Base-by-base conservation (phyloP, 169 alveolate genomes). In the Haemoproteus tartakovskyi region DNA sequence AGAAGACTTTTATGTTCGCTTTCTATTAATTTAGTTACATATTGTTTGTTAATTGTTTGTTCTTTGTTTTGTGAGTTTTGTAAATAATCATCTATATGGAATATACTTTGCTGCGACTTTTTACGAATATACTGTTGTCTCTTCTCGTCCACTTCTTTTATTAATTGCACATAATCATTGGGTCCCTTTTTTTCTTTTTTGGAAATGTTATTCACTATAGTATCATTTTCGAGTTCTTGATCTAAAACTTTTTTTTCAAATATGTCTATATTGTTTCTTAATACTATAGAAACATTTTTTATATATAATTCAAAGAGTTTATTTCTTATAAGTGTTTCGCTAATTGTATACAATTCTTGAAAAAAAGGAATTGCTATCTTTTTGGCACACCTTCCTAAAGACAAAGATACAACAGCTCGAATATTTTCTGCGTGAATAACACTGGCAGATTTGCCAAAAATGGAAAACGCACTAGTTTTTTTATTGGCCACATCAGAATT, bases 371-470 rank as follows among this genome's bases (percentile, higher is more conserved):
- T 12, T 21, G 63, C 30, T 21, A 56, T 30, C 36, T 57, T 74
- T 40, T 38, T 56, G 5, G 59, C 24, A 21, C 84, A 56, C 30
- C 43, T 29, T 5, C 84, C 84, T 24, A 51, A 43, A 21, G 63
- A 57, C 36, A 86, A 22, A 18, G 79, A 38, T 12, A 86, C 26
- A 5, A 87, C 74, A 12, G 67, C 78, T 11, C 91, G 54, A 3
- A 86, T 79, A 38, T 86, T 85, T 54, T 86, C 91, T 6, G 91
- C 79, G 59, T 86, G 64, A 1, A 86, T 60, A 0, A 79, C 91
- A n/a, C 79, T 67, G 24, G 30, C 60, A 3, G 91, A 86, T 70
- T 86, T 86, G 11, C 91, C 91, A 51, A 86, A 86, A 36, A 86
- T 54, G 11, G 87, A 78, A 43, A 86, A 86, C 11, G 91, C 88